Percentiles rank a stretch among this genome's conserved stretches.
These are phyloP conservation scores for Fusarium fujikuroi DNA, from an alignment of 2,329 filamentous ascomycete species.

Conservation along the genomic window DNA sequence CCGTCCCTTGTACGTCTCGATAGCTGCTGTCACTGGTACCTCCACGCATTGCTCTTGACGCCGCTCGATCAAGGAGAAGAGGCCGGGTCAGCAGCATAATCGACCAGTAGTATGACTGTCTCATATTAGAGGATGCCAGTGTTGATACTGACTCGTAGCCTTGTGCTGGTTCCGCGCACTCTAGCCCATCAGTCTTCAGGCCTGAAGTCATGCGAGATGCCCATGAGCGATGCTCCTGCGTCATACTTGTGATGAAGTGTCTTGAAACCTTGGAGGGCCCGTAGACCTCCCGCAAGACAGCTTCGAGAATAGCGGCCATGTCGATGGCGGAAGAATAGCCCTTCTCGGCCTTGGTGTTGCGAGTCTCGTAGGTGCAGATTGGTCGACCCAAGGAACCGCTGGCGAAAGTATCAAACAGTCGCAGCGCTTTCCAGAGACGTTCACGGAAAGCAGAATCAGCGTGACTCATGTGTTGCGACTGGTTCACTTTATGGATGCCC, in stretches of 20 bases:
- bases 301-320: neutral
- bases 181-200: neutral
- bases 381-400: neutral
- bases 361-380: neutral
- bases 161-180: neutral
- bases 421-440: neutral
- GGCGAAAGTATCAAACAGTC: neutral
- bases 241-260: neutral
- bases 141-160: neutral
- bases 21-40: neutral
- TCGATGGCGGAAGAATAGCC: neutral
- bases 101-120: neutral
- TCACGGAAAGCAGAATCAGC: neutral
- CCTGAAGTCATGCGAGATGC: neutral
- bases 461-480: neutral
- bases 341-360: neutral
- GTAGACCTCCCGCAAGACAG: neutral
- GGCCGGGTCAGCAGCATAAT: neutral
- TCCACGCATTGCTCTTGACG: neutral
- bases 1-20: fast-evolving
- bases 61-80: neutral
- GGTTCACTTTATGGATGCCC: neutral
- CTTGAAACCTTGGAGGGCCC: neutral
- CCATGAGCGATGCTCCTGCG: neutral
- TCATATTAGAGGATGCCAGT: neutral